Base-by-base conservation (phyloP, 2,329 filamentous ascomycete species). In the Aspergillus tamarii region DNA sequence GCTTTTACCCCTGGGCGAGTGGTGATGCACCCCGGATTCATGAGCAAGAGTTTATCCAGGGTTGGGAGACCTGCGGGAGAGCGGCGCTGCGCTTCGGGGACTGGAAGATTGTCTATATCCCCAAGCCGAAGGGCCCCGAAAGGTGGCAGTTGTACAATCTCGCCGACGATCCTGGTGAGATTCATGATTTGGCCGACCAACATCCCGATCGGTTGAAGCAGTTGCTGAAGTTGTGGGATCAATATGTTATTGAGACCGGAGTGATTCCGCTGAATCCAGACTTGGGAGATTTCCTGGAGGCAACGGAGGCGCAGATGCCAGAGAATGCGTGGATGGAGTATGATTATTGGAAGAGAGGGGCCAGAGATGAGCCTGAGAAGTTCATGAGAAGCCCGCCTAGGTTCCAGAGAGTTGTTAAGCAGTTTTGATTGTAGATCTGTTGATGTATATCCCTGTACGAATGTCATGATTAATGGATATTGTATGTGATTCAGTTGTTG, bases 251-350 rank as follows among this genome's bases (percentile, higher is more conserved):
- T 11, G 86, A 89, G 71, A 86, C 84, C 0, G 86, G 86, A 2
- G 85, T 88, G 1, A 79, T 88, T n/a, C 85, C 86, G 30, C 74
- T 88, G 46, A 84, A 84, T 57, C 87, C 85, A 1, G 86, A 85
- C 65, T 73, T 88, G 50, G 87, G 87, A 0, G 77, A 83, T 3
- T 89, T 84, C 77, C 77, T 89, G 59, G 84, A 84, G 62, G 86
- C 85, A 0, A 87, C 84, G 69, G 87, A 89, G 74, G 86, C 84
- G 64, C 86, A 89, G 79, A 89, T 89, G 87, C 84, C 84, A 0
- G 86, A 89, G 73, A 87, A 88, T 70, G 85, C 83, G 8, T 88
- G 86, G 87, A 88, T 89, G 76, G 86, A 89, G 76, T 88, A 87
- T 72, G 85, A 88, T 74, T 89, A 88, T 67, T 89, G 86, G 86